Conservation (phyloP, 2,329 filamentous ascomycete genomes). For the Neonectria ditissima region DNA sequence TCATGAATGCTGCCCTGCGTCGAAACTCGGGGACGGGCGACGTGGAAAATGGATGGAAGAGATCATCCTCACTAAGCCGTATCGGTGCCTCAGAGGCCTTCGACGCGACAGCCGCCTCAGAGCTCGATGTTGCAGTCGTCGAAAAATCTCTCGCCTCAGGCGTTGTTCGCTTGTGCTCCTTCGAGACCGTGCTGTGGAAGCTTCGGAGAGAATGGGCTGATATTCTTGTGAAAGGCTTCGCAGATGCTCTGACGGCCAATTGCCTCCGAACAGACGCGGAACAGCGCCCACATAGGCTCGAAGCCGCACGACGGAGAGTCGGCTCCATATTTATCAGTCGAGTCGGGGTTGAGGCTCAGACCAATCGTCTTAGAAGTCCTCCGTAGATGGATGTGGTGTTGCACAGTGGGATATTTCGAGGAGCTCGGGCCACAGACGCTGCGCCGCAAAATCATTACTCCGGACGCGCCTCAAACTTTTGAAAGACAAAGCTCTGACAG, state of each 20-base stretch:
- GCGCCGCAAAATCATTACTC: slow-evolving; percentile 54
- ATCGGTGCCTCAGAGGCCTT: slow-evolving; percentile 40
- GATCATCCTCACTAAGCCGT: slow-evolving; percentile 76
- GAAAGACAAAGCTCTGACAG: slow-evolving; percentile 45
- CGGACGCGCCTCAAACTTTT: slow-evolving; percentile 48
- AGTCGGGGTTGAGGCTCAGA: slow-evolving; percentile 21
- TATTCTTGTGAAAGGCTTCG: slow-evolving; percentile 43
- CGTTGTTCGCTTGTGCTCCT: slow-evolving; percentile 39
- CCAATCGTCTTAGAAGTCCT: slow-evolving; percentile 31
- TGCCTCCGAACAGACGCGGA: slow-evolving; percentile 51
- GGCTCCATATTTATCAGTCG: slow-evolving; percentile 52
- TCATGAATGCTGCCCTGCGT: slow-evolving; percentile 88
- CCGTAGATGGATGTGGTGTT: slow-evolving; percentile 32
- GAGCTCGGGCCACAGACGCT: slow-evolving; percentile 47
- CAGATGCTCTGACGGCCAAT: slow-evolving; percentile 37
- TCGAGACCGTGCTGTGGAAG: slow-evolving; percentile 44
- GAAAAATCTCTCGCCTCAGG: slow-evolving; percentile 46
- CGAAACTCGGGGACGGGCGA: slow-evolving; percentile 92
- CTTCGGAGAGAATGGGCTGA: slow-evolving; percentile 47
- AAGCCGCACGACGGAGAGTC: slow-evolving; percentile 54
- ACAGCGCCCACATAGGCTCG: slow-evolving; percentile 56
- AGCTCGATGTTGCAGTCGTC: slow-evolving; percentile 42
- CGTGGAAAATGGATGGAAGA: slow-evolving; percentile 92
- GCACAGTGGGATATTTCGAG: slow-evolving; percentile 44
- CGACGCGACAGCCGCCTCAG: slow-evolving; percentile 46